Conservation (phyloP, 306 rosid genomes). For the Cyamopsis tetragonoloba region DNA sequence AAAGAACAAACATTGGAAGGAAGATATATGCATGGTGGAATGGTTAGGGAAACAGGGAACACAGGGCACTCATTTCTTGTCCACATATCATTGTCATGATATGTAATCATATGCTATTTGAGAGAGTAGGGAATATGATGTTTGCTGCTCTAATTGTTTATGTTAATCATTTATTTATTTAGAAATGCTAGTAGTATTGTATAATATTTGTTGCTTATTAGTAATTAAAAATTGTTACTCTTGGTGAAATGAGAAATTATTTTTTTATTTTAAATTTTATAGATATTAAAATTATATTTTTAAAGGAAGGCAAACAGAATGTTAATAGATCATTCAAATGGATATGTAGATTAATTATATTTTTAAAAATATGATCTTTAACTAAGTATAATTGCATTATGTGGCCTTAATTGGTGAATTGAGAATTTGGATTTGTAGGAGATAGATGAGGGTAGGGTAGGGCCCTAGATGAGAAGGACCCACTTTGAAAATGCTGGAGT, state of each 20-base stretch:
- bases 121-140: slow-evolving; percentile 12
- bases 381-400: too few species aligned
- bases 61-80: slow-evolving; percentile 32
- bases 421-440: slow-evolving; percentile 5
- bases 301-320: too few species aligned
- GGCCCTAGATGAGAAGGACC: slow-evolving; percentile 28
- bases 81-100: slow-evolving; percentile 31
- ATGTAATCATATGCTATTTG: slow-evolving; percentile 1
- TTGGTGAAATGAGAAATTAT: too few species aligned
- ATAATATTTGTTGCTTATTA: background rate
- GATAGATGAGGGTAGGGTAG: slow-evolving; percentile 14
- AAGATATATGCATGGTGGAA: background rate
- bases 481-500: slow-evolving; percentile 30
- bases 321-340: too few species aligned
- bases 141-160: slow-evolving; percentile 5
- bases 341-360: too few species aligned
- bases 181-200: slow-evolving; percentile 1
- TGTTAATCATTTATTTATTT: background rate
- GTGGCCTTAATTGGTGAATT: background rate
- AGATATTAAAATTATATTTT: too few species aligned
- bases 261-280: too few species aligned
- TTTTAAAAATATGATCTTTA: too few species aligned
- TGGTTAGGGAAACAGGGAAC: slow-evolving; percentile 40
- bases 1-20: slow-evolving; percentile 7
- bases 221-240: too few species aligned